A percentile compares a stretch with the other conserved stretches of the same genome.
These are phyloP conservation scores for Bisporella sp. DNA, from an alignment of 2,329 filamentous ascomycete species.

Conservation along the genomic window DNA sequence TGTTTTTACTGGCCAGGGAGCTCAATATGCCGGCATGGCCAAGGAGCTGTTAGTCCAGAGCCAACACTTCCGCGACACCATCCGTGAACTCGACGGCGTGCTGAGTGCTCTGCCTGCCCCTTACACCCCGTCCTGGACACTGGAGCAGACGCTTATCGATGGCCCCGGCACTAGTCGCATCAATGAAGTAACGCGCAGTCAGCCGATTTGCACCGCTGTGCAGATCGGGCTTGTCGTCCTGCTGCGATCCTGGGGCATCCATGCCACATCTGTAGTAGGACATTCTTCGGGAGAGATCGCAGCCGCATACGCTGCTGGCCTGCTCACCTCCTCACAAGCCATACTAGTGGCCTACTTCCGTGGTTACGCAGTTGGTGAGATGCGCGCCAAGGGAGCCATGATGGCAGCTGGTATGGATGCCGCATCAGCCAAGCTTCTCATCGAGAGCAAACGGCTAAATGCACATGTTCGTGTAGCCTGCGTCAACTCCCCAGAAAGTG, in stretches of 20 bases:
- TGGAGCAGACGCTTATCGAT: too few relatives aligned
- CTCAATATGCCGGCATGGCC: too few relatives aligned
- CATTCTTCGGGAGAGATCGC: slow-evolving; percentile 42
- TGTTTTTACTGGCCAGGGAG: not conserved
- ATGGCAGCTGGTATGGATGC: slow-evolving; percentile 11
- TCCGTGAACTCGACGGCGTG: too few relatives aligned
- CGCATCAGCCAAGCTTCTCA: slow-evolving; percentile 1
- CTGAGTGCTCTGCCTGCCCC: too few relatives aligned
- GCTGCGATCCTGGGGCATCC: slow-evolving; percentile 34
- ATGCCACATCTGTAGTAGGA: slow-evolving; percentile 32
- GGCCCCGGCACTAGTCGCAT: too few relatives aligned
- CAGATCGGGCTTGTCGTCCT: slow-evolving; percentile 38
- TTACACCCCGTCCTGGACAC: too few relatives aligned
- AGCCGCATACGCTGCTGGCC: slow-evolving; percentile 35
- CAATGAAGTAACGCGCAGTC: too few relatives aligned
- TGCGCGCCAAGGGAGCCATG: slow-evolving; percentile 18
- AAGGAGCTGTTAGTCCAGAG: too few relatives aligned
- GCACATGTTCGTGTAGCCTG: slow-evolving; percentile 19
- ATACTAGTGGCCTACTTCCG: slow-evolving; percentile 38
- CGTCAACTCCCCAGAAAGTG: slow-evolving; percentile 17
- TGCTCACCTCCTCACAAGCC: slow-evolving; percentile 26
- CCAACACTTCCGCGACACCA: too few relatives aligned
- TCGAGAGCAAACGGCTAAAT: not conserved
- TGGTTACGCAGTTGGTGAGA: slow-evolving; percentile 5
- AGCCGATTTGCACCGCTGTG: slow-evolving; percentile 38